A percentile compares a stretch with the other conserved stretches of the same genome.
Evolutionary conservation across 2,329 filamentous ascomycete genomes (phyloP).

Genomic region (Aureobasidium vineae): DNA sequence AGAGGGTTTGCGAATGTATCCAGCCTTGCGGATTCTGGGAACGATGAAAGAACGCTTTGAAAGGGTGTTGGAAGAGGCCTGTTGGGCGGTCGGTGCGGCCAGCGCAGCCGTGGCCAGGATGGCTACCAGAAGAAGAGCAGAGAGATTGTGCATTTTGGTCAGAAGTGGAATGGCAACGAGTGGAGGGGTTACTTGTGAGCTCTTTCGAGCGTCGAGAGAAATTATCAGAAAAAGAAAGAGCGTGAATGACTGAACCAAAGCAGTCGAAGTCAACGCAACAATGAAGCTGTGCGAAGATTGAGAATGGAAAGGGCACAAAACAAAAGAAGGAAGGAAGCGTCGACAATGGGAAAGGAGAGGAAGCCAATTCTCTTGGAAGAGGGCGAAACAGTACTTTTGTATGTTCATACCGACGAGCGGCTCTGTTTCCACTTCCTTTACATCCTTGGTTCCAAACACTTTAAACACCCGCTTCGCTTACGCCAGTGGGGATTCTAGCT

Average conservation of each 20-base stretch:
- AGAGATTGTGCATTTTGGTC: constrained; percentile 2
- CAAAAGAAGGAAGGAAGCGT: constrained; percentile 1
- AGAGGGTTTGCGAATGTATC: constrained; percentile 57
- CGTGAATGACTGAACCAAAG: constrained; percentile 14
- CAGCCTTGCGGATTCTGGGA: constrained; percentile 56
- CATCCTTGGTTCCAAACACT: neutral
- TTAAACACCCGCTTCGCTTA: constrained; percentile 18
- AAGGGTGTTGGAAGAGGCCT: constrained; percentile 35
- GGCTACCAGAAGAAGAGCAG: constrained; percentile 18
- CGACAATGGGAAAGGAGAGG: constrained; percentile 7
- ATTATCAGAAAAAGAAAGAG: constrained; percentile 10
- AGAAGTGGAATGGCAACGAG: neutral
- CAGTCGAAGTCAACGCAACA: constrained; percentile 13
- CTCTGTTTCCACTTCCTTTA: neutral
- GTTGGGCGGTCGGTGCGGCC: constrained; percentile 45
- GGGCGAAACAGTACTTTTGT: constrained; percentile 16
- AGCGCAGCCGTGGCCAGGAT: constrained; percentile 48
- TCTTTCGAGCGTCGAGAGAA: neutral
- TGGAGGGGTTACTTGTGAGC: neutral
- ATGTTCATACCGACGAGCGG: neutral
- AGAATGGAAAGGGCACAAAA: constrained; percentile 13
- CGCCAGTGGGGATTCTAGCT: neutral
- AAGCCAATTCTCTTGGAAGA: neutral
- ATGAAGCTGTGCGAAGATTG: neutral
- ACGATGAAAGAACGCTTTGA: constrained; percentile 62